phyloP scores from a whole-genome alignment of 1,139 yeast species.

The Kluyveromyces sp. region DNA sequence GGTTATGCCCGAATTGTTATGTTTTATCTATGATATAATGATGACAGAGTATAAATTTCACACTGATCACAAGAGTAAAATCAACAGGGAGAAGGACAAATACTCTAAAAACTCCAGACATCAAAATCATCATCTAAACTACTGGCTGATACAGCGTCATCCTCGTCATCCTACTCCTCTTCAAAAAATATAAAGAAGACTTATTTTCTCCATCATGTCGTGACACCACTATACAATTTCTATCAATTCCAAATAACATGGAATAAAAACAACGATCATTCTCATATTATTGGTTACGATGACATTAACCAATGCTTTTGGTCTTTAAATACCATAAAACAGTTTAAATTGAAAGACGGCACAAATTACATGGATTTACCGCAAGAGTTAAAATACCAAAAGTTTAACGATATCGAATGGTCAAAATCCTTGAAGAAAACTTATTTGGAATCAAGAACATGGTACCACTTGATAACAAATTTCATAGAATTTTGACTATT shows the following conservation, averaged over 20 bases:
- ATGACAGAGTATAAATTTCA: slow-evolving; percentile 16
- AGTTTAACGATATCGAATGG: slow-evolving; percentile 43
- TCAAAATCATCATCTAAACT: too few relatives aligned
- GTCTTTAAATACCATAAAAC: slow-evolving; percentile 45
- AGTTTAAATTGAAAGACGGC: slow-evolving; percentile 33
- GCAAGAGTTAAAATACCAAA: slow-evolving; percentile 40
- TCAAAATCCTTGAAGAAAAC: slow-evolving; percentile 45
- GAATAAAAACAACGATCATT: slow-evolving; percentile 45
- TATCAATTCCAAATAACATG: slow-evolving; percentile 38
- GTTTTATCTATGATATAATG: slow-evolving; percentile 65
- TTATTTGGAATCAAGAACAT: slow-evolving; percentile 48
- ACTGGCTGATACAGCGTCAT: too few relatives aligned
- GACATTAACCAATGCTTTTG: slow-evolving; percentile 60
- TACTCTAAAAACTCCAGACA: not conserved
- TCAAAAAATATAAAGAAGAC: not conserved
- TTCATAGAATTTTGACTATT: slow-evolving; percentile 58
- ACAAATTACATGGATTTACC: slow-evolving; percentile 35
- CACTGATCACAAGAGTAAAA: not conserved
- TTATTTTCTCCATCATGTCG: slow-evolving; percentile 49
- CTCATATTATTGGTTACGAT: slow-evolving; percentile 49
- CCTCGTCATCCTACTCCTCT: too few relatives aligned
- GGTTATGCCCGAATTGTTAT: slow-evolving; percentile 73
- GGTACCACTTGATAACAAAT: slow-evolving; percentile 51
- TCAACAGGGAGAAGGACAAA: not conserved
- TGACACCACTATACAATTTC: slow-evolving; percentile 61